Evolutionary conservation across 208 protist genomes (phyloP).

Genomic region (Acanthamoeba sp.): DNA sequence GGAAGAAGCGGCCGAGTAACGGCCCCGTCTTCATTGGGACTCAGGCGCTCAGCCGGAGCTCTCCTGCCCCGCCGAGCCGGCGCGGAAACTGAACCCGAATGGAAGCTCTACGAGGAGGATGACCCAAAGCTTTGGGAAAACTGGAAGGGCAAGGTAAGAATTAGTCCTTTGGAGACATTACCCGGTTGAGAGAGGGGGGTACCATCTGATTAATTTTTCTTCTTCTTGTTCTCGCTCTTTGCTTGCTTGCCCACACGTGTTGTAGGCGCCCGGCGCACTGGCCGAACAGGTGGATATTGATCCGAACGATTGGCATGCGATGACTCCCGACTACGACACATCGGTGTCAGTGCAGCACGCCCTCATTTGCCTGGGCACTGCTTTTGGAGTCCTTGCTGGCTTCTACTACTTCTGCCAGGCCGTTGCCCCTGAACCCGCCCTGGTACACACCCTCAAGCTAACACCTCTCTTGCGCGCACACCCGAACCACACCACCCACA

Average conservation of each 20-base stretch:
- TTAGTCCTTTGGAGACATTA: too few species aligned
- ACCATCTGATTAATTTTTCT: too few species aligned
- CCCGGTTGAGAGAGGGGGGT: too few species aligned
- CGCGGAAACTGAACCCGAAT: conserved; percentile 69
- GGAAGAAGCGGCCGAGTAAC: not conserved
- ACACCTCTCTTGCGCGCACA: too few species aligned
- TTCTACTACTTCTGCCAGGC: conserved; percentile 64
- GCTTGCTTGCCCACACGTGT: too few species aligned
- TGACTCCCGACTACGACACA: conserved; percentile 63
- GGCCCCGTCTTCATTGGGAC: not conserved
- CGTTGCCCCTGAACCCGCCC: not conserved
- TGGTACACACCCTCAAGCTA: too few species aligned
- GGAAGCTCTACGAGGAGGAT: conserved; percentile 60
- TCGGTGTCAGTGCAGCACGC: conserved; percentile 18
- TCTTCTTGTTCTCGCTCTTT: too few species aligned
- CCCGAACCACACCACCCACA: too few species aligned
- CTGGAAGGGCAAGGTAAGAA: conserved; percentile 71
- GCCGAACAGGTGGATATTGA: conserved; percentile 63
- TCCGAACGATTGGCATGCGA: conserved; percentile 61
- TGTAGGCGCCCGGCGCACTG: conserved; percentile 24
- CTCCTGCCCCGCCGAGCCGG: conserved; percentile 40
- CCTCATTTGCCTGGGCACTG: not conserved
- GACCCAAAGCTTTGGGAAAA: conserved; percentile 52
- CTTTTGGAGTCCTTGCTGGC: conserved; percentile 34
- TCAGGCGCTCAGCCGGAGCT: conserved; percentile 15